Base-by-base conservation (phyloP, 1,284 basidiomycete genomes). In the Heterobasidion occidentale region DNA sequence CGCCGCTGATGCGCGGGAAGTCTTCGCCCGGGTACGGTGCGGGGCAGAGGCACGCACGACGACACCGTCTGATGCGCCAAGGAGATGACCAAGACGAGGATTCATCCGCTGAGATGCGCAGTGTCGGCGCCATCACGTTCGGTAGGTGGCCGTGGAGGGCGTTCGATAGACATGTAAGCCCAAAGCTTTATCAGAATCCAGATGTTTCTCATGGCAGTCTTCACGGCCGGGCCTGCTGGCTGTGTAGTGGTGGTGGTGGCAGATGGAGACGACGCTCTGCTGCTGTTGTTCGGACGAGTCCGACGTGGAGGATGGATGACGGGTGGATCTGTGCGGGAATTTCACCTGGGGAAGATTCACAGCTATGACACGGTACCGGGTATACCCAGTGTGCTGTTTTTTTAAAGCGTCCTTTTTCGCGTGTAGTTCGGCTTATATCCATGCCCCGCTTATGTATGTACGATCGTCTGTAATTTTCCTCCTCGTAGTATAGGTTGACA, bases 211-310 rank as follows among this genome's bases (percentile, higher is more conserved):
- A 27, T 27, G 27, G 27, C 33, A 20, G 50, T 42, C 51, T 20
- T 59, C 34, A 2, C 17, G 17, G 14, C 42, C 5, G n/a, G 12
- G n/a, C 46, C 53, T 56, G 62, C 46, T 42, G 42, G 17, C 46
- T 57, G 52, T 35, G 15, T 34, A 89, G 88, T 90, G 87, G 86
- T 90, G 88, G 88, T 82, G 83, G 83, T 86, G 83, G 84, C 78
- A 81, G 55, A 55, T 87, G 5, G 81, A 86, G 61, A 79, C 83
- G 9, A 67, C 86, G 17, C 53, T 86, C 8, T 83, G 80, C 62
- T 89, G 85, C 67, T 72, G 68, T 55, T 71, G 70, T 55, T 63
- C 65, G 15, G 71, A 73, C 55, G 72, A 71, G 38, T 69, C 67
- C 3, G 72, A 74, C 45, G 64, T 65, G 35, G 69, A 71, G 42